These are phyloP conservation scores for Juncus inflexus DNA, from an alignment of 176 grass and related monocot species.

Conservation along the genomic window DNA sequence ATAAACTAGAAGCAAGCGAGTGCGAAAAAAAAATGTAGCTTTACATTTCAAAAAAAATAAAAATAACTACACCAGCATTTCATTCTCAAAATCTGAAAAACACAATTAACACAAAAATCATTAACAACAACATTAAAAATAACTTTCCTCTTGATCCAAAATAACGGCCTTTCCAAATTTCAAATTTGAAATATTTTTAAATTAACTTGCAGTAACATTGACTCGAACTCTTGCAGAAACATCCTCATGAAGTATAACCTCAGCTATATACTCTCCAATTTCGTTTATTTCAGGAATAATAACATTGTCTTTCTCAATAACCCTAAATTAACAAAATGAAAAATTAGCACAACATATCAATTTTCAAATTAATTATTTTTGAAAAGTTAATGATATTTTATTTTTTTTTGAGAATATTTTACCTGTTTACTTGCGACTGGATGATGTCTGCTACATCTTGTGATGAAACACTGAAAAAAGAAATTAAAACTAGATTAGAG, in stretches of 20 bases:
- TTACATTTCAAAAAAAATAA: conserved; percentile 13
- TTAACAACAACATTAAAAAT: neutral
- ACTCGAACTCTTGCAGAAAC: conserved; percentile 70
- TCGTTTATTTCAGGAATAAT: conserved; percentile 82
- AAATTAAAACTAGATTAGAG: neutral
- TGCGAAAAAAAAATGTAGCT: conserved; percentile 2
- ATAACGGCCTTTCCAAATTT: neutral
- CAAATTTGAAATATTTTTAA: neutral
- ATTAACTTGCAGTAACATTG: conserved; percentile 66
- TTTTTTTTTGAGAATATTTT: conserved; percentile 1
- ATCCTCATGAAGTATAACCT: conserved; percentile 85
- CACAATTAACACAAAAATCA: conserved; percentile 8
- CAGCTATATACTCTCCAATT: conserved; percentile 70
- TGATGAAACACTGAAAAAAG: conserved; percentile 57
- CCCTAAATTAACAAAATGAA: conserved; percentile 47
- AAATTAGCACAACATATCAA: neutral
- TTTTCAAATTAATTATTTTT: no score
- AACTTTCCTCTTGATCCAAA: conserved; percentile 6
- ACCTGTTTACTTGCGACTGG: conserved; percentile 82
- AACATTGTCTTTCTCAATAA: conserved; percentile 58
- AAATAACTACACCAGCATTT: neutral
- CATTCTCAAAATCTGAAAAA: neutral
- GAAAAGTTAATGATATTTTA: neutral
- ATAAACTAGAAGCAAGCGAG: neutral
- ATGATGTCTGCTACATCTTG: conserved; percentile 95